These are phyloP conservation scores for Venturia nashicola DNA, from an alignment of 2,329 filamentous ascomycete species.

Conservation along the genomic window DNA sequence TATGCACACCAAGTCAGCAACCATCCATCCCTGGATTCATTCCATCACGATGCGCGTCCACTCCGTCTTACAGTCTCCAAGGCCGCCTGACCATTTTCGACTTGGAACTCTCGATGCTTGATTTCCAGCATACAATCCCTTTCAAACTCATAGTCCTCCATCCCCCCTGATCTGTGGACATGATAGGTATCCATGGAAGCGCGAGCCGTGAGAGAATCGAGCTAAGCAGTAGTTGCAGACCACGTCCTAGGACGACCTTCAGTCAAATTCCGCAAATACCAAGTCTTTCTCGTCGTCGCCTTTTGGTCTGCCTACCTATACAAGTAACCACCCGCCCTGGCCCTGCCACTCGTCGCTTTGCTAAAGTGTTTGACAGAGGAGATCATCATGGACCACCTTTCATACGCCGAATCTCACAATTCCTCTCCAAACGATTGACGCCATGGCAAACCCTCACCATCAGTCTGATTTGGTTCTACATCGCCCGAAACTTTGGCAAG, in stretches of 20 bases:
- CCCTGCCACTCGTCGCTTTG: not conserved
- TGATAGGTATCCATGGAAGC: not conserved
- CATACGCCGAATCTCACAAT: conserved; percentile 56
- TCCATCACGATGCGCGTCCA: not conserved
- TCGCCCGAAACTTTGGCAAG: conserved; percentile 86
- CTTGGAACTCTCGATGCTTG: not conserved
- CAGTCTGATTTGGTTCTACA: conserved; percentile 83
- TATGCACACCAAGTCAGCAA: not conserved
- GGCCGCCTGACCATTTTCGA: not conserved
- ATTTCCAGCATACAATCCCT: not conserved
- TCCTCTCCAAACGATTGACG: conserved; percentile 60
- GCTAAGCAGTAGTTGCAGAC: conserved; percentile 38
- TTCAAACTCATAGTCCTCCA: not conserved
- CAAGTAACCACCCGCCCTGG: conserved; percentile 36
- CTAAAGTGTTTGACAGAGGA: conserved; percentile 43
- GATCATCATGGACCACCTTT: conserved; percentile 78
- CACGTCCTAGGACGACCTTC: conserved; percentile 88
- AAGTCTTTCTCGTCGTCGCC: conserved; percentile 79
- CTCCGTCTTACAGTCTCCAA: not conserved
- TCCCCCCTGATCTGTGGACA: not conserved
- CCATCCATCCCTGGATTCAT: too few relatives aligned
- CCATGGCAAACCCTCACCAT: conserved; percentile 82
- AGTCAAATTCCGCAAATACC: conserved; percentile 79
- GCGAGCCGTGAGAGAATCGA: not conserved
- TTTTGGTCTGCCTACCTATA: conserved; percentile 85